Evolutionary conservation across 2,329 filamentous ascomycete species (phyloP), one percentile per base, ranked within the genome.

Genomic region (Clarireedia hainanense): DNA sequence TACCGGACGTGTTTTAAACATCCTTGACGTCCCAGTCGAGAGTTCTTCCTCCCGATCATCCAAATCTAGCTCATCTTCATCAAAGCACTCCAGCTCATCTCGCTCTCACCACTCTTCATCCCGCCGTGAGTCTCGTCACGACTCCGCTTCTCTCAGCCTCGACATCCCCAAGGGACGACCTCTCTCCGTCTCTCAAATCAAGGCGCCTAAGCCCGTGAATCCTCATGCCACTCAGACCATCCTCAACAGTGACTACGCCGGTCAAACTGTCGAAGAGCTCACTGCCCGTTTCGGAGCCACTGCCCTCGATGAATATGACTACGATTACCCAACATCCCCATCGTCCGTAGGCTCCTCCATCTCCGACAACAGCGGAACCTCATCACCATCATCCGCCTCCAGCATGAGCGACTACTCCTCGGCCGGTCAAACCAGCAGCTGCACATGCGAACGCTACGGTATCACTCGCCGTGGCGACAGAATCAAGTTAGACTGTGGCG

Each of bases 401-500:
- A 86, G 83, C 58, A 78, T 87, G 64, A 85, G 86, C 55, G 87
- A 85, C 65, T 91, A 89, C 72, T 90, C 89, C 78, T 88, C 84
- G 60, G 80, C 87, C 68, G 84, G 83, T 74, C 7, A 14, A 24
- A 85, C 80, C 68, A 81, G 80, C 71, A 81, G 80, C 71, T 97
- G 94, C 83, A 91, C 86, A 62, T 97, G 92, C 76, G 90, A 96
- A 74, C 89, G 91, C 76, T 96, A 94, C 77, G 92, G 91, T 66
- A 95, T 97, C 78, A 96, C 91, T 62, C 88, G 91, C 75, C 85
- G 86, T 72, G 91, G 91, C 69, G 88, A 95, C 73, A 86, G 91
- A 68, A 88, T 97, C 80, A 94, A 92, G 81, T 84, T 96, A 72
- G 91, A 96, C 81, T 97, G 92, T 70, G 91, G 91, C 65, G 92